phyloP scores from a whole-genome alignment of 73 alveolate genomes.

The Urostyla sp. region DNA sequence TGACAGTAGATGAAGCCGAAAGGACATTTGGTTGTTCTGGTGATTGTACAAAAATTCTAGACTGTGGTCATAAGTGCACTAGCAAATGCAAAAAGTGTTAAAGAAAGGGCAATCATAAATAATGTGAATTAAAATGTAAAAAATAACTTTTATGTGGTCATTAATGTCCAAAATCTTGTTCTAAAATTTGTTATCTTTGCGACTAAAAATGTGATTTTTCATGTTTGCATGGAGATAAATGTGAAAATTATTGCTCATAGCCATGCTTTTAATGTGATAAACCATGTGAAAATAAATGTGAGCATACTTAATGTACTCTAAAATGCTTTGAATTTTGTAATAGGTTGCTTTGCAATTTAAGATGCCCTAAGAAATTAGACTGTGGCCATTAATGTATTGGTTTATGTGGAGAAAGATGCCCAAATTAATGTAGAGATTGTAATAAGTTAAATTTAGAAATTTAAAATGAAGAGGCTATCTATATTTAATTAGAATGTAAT shows the following conservation, averaged over 20 bases:
- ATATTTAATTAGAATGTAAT: slow-evolving; percentile 7
- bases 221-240: too few species aligned
- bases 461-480: slow-evolving; percentile 33
- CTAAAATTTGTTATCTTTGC: slow-evolving; percentile 5
- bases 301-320: slow-evolving; percentile 50
- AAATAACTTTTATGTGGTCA: background rate
- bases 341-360: slow-evolving; percentile 60
- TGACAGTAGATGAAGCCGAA: too few species aligned
- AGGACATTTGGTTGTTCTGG: too few species aligned
- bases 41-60: slow-evolving; percentile 62
- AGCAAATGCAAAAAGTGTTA: slow-evolving; percentile 68
- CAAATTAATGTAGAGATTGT: slow-evolving; percentile 68
- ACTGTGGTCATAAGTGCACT: slow-evolving; percentile 80
- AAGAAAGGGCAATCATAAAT: background rate
- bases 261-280: slow-evolving; percentile 12
- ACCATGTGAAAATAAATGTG: slow-evolving; percentile 6
- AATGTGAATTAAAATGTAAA: background rate
- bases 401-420: slow-evolving; percentile 83
- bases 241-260: background rate
- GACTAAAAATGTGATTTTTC: background rate
- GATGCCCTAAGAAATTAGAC: slow-evolving; percentile 63
- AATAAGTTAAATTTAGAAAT: slow-evolving; percentile 52
- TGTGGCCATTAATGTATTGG: slow-evolving; percentile 85
- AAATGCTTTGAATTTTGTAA: slow-evolving; percentile 71
- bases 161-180: background rate